A percentile compares a stretch with the other conserved stretches of the same genome.
phyloP scores from a whole-genome alignment of 257 asterid species.

The Salvia hispanica region DNA sequence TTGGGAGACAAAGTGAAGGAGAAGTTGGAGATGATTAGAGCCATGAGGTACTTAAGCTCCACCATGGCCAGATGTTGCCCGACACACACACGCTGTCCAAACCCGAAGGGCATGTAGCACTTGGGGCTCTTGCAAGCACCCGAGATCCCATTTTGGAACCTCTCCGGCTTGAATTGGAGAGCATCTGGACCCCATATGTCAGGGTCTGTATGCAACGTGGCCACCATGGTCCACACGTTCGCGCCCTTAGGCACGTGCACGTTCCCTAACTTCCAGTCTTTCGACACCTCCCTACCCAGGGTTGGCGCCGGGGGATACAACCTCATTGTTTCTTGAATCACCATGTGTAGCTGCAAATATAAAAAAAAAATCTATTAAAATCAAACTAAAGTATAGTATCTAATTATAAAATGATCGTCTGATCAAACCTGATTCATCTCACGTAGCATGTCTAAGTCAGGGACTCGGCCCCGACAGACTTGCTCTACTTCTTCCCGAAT shows the following conservation, averaged over 20 bases:
- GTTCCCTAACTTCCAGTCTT: slow-evolving; percentile 37
- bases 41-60: slow-evolving; percentile 48
- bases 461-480: slow-evolving; percentile 41
- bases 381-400: not conserved
- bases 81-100: slow-evolving; percentile 50
- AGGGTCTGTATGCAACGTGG: slow-evolving; percentile 46
- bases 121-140: slow-evolving; percentile 45
- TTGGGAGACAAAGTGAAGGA: slow-evolving; percentile 42
- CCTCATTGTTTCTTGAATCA: slow-evolving; percentile 55
- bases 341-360: slow-evolving; percentile 31
- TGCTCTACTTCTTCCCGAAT: slow-evolving; percentile 41
- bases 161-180: too few species aligned
- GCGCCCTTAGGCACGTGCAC: slow-evolving; percentile 47
- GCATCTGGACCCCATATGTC: too few species aligned
- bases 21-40: slow-evolving; percentile 41
- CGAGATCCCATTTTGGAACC: too few species aligned
- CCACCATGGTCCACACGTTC: slow-evolving; percentile 45
- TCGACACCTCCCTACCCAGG: slow-evolving; percentile 43
- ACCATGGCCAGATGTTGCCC: slow-evolving; percentile 57
- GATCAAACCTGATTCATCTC: slow-evolving; percentile 47
- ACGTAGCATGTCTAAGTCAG: slow-evolving; percentile 46
- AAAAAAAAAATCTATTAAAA: not conserved
- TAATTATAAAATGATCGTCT: too few species aligned
- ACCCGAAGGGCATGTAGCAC: slow-evolving; percentile 48
- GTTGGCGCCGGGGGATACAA: slow-evolving; percentile 47